These are phyloP conservation scores for Cryptosporidium viatorum DNA, from an alignment of 169 alveolate genomes.

Conservation along the genomic window DNA sequence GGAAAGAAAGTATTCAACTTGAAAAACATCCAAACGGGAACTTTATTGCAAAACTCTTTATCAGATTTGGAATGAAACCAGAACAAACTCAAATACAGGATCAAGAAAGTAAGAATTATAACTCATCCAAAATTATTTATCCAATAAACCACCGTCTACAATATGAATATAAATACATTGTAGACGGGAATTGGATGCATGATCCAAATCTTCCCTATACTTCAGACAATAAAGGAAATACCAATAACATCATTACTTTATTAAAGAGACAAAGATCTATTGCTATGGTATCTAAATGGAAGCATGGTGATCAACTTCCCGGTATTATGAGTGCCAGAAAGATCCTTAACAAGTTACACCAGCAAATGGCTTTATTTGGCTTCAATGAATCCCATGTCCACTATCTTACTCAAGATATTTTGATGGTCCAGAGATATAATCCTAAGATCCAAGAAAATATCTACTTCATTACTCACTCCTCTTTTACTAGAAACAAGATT, in stretches of 20 bases:
- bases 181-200: constrained; percentile 88
- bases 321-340: constrained; percentile 85
- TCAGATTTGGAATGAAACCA: constrained; percentile 49
- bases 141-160: constrained; percentile 65
- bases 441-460: constrained; percentile 77
- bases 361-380: constrained; percentile 78
- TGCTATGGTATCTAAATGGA: constrained; percentile 67
- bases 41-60: constrained; percentile 28
- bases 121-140: constrained; percentile 16
- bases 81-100: neutral
- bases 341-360: constrained; percentile 83
- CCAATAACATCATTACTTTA: constrained; percentile 81
- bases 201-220: constrained; percentile 81
- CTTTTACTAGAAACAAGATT: constrained; percentile 39
- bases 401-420: constrained; percentile 74
- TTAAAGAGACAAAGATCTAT: constrained; percentile 61
- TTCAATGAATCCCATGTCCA: constrained; percentile 76
- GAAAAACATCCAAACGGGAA: constrained; percentile 73
- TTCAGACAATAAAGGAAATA: constrained; percentile 83
- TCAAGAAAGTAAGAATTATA: constrained; percentile 10
- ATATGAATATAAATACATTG: constrained; percentile 84
- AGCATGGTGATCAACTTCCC: constrained; percentile 68
- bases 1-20: constrained; percentile 83
- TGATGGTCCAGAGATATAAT: constrained; percentile 76
- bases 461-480: constrained; percentile 75